These are phyloP conservation scores for Lentinus polychrous DNA, from an alignment of 1,284 basidiomycete genomes.

Conservation along the genomic window DNA sequence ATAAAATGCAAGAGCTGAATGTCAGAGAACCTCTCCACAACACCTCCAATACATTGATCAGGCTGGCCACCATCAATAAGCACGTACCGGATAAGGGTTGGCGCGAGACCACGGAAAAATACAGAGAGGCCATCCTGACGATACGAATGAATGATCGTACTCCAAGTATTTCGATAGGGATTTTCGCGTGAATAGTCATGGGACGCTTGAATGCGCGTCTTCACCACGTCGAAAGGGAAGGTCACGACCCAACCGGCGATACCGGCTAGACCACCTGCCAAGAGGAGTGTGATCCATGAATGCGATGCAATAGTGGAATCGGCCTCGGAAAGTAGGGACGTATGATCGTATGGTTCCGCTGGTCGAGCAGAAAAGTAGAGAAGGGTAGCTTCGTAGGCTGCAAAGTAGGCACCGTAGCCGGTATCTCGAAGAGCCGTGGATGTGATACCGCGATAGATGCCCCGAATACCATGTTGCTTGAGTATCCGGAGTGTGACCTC, in stretches of 20 bases:
- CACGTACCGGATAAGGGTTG: slow-evolving; percentile 72
- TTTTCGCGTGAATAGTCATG: slow-evolving; percentile 48
- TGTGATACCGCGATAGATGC: slow-evolving; percentile 72
- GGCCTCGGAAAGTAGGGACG: slow-evolving; percentile 37
- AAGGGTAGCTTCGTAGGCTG: slow-evolving; percentile 73
- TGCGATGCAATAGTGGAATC: slow-evolving; percentile 37
- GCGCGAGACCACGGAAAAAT: slow-evolving; percentile 70
- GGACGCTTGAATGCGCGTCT: slow-evolving; percentile 74
- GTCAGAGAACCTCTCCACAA: neutral
- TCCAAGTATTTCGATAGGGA: slow-evolving; percentile 50
- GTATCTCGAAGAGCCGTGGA: slow-evolving; percentile 70
- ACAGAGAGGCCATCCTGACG: slow-evolving; percentile 57
- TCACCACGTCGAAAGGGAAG: slow-evolving; percentile 82
- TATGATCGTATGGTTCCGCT: slow-evolving; percentile 23
- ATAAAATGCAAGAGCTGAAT: neutral
- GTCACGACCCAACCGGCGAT: slow-evolving; percentile 66
- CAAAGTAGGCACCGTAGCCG: slow-evolving; percentile 82
- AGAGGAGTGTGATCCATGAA: slow-evolving; percentile 55
- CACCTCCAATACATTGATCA: neutral
- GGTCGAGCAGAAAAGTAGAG: slow-evolving; percentile 42
- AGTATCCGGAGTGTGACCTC: slow-evolving; percentile 51
- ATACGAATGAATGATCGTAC: slow-evolving; percentile 57
- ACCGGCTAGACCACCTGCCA: slow-evolving; percentile 78
- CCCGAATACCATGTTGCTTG: slow-evolving; percentile 48
- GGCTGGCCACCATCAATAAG: neutral